phyloP scores from a whole-genome alignment of 2,329 filamentous ascomycete species.

The Gaeumannomyces sp. region DNA sequence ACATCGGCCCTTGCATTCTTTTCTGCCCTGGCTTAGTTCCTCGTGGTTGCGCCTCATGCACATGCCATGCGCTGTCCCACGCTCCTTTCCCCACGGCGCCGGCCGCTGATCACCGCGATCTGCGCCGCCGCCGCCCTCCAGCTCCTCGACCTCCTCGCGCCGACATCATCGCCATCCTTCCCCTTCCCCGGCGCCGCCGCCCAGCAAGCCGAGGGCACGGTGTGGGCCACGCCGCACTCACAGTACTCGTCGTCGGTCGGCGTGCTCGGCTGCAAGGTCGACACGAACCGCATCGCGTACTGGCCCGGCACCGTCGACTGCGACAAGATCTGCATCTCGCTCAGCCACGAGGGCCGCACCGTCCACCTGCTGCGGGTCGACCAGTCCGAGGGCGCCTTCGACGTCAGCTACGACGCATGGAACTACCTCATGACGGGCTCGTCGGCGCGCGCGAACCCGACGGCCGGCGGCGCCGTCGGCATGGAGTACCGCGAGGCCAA shows the following conservation, averaged over 20 bases:
- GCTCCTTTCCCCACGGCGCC: constrained; percentile 3
- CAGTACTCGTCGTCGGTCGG: constrained; percentile 51
- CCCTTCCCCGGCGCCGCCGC: background rate
- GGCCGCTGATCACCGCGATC: constrained; percentile 7
- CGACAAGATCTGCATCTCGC: constrained; percentile 50
- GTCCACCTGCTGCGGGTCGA: constrained; percentile 55
- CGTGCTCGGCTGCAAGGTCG: constrained; percentile 53
- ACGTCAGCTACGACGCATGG: constrained; percentile 56
- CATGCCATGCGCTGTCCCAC: constrained; percentile 7
- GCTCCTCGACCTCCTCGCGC: background rate
- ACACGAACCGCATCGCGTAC: constrained; percentile 56
- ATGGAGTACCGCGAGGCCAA: constrained; percentile 46
- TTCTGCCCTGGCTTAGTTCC: background rate
- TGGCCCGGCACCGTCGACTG: constrained; percentile 49
- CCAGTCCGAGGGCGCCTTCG: constrained; percentile 48
- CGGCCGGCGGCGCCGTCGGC: constrained; percentile 40
- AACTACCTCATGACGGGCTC: constrained; percentile 49
- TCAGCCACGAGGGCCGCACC: constrained; percentile 40
- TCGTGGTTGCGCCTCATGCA: background rate
- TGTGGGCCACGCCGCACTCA: constrained; percentile 48
- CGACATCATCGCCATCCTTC: background rate
- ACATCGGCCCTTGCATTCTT: constrained; percentile 4
- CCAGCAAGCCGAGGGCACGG: constrained; percentile 10
- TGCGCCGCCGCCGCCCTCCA: constrained; percentile 2
- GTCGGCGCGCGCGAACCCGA: constrained; percentile 38